Evolutionary conservation across 345 rosid species (phyloP).

Genomic region (Salix arbutifolia): DNA sequence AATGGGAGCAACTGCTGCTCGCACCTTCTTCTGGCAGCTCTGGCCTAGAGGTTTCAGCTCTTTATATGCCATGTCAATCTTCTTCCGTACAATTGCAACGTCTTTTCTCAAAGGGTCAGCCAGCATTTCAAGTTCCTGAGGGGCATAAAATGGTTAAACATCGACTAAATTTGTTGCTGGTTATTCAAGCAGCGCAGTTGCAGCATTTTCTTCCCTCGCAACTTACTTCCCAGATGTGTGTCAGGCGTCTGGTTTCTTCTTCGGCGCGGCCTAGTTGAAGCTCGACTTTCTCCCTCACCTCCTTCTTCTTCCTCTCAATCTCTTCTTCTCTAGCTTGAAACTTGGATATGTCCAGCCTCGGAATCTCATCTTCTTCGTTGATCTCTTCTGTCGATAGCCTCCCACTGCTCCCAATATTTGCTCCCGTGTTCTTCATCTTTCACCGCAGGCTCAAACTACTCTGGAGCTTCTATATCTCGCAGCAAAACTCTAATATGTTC

Average conservation of each 20-base stretch:
- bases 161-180: too few relatives aligned
- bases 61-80: slow-evolving; percentile 55
- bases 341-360: slow-evolving; percentile 48
- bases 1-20: background rate
- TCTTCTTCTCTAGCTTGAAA: slow-evolving; percentile 75
- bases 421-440: slow-evolving; percentile 21
- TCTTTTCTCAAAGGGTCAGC: slow-evolving; percentile 78
- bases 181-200: background rate
- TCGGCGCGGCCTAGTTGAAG: slow-evolving; percentile 64
- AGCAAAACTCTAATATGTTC: background rate
- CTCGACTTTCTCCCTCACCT: slow-evolving; percentile 63
- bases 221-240: slow-evolving; percentile 70
- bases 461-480: background rate
- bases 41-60: slow-evolving; percentile 72
- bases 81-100: slow-evolving; percentile 58
- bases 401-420: slow-evolving; percentile 27
- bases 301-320: slow-evolving; percentile 71
- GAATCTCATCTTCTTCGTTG: slow-evolving; percentile 47
- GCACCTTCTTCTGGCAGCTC: slow-evolving; percentile 76
- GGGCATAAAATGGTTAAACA: too few relatives aligned
- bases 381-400: slow-evolving; percentile 49
- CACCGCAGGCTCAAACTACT: background rate
- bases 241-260: slow-evolving; percentile 65
- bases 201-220: background rate
- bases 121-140: slow-evolving; percentile 67